phyloP scores from a whole-genome alignment of 768 basidiomycete genomes.

The Trametes gibbosa region DNA sequence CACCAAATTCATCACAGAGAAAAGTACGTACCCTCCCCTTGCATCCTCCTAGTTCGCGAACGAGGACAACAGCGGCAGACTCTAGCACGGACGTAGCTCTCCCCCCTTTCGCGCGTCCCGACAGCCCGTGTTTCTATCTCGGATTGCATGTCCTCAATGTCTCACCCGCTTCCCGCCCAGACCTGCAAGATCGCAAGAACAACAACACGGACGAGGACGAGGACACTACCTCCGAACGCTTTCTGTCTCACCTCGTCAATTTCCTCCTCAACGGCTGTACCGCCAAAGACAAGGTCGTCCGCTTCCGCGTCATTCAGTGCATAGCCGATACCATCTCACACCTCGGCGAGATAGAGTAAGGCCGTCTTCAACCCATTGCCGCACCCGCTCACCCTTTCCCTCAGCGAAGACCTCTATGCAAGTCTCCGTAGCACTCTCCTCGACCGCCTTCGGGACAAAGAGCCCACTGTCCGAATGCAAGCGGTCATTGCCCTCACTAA shows the following conservation, averaged over 20 bases:
- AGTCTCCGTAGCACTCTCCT: slow-evolving; percentile 61
- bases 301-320: slow-evolving; percentile 77
- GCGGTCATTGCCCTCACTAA: slow-evolving; percentile 79
- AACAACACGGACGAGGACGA: slow-evolving; percentile 44
- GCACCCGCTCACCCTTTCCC: neutral
- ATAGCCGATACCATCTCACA: slow-evolving; percentile 77
- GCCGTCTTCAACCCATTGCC: slow-evolving; percentile 16
- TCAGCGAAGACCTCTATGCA: slow-evolving; percentile 74
- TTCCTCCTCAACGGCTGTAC: slow-evolving; percentile 72
- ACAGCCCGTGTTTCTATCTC: too few species aligned
- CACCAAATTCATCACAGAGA: slow-evolving; percentile 69
- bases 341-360: slow-evolving; percentile 85
- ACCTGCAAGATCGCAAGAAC: slow-evolving; percentile 34
- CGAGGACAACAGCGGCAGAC: too few species aligned
- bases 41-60: neutral
- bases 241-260: slow-evolving; percentile 45
- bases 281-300: slow-evolving; percentile 84
- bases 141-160: too few species aligned
- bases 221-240: slow-evolving; percentile 48
- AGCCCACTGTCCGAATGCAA: slow-evolving; percentile 70
- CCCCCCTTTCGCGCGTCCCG: too few species aligned
- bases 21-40: slow-evolving; percentile 47
- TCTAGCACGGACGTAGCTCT: too few species aligned
- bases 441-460: slow-evolving; percentile 77
- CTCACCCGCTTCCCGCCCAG: slow-evolving; percentile 23